phyloP scores from a whole-genome alignment of 1,284 basidiomycete species.

The Phylloporus sp. region DNA sequence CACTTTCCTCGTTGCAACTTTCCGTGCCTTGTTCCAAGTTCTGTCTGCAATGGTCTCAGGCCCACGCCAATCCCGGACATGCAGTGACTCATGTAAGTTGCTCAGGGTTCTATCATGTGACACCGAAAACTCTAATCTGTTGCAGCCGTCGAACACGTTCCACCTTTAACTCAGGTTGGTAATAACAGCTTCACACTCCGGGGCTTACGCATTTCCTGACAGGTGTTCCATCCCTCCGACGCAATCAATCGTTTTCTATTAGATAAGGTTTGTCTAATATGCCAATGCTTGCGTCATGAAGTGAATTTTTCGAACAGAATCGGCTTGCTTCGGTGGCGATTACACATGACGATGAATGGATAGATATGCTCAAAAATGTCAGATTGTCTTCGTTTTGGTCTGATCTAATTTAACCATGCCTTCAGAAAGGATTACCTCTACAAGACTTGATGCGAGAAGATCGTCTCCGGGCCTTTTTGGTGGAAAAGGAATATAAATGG shows the following conservation, averaged over 20 bases:
- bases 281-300: neutral
- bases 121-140: too few species aligned
- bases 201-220: neutral
- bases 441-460: neutral
- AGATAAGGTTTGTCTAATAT: conserved; percentile 2
- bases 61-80: too few species aligned
- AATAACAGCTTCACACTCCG: too few species aligned
- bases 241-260: conserved; percentile 13
- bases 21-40: too few species aligned
- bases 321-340: neutral
- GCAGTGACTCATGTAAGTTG: too few species aligned
- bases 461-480: neutral
- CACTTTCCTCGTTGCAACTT: too few species aligned
- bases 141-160: too few species aligned
- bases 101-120: too few species aligned
- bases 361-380: neutral
- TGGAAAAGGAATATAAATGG: neutral
- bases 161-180: too few species aligned
- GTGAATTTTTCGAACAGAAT: neutral
- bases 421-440: neutral
- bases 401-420: neutral
- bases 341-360: conserved; percentile 1
- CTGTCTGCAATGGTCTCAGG: too few species aligned
- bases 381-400: neutral
- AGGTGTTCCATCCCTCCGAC: conserved; percentile 13